Percentiles rank a stretch among this genome's conserved stretches.
These are phyloP conservation scores for Claviceps sorghi DNA, from an alignment of 2,329 filamentous ascomycete genomes.

Conservation along the genomic window DNA sequence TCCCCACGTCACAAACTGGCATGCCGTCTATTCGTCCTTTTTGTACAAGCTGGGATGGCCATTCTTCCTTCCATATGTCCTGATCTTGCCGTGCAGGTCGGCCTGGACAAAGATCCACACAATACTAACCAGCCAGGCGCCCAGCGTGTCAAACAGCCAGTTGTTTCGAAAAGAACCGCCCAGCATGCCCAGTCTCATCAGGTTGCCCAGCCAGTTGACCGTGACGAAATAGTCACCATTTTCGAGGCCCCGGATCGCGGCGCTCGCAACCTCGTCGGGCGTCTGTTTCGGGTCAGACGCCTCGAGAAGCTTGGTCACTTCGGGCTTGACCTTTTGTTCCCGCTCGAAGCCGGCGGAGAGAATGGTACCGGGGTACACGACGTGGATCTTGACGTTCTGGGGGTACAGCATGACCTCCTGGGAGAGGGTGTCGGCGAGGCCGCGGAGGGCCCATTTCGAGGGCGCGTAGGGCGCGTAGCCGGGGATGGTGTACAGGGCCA, in stretches of 20 bases:
- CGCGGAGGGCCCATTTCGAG: conserved; percentile 71
- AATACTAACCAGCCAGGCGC: conserved; percentile 37
- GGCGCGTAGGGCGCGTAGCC: conserved; percentile 79
- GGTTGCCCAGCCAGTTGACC: conserved; percentile 53
- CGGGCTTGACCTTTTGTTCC: conserved; percentile 69
- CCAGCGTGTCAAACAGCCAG: conserved; percentile 43
- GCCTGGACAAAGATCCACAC: conserved; percentile 44
- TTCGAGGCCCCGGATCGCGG: conserved; percentile 60
- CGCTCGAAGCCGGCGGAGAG: conserved; percentile 56
- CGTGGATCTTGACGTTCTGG: conserved; percentile 63
- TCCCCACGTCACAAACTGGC: no score
- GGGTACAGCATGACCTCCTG: conserved; percentile 83
- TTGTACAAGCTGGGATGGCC: conserved; percentile 41
- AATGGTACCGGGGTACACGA: conserved; percentile 76
- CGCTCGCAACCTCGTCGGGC: conserved; percentile 60
- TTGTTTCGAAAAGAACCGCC: conserved; percentile 44
- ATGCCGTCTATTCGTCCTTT: conserved; percentile 11
- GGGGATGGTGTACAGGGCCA: conserved; percentile 60
- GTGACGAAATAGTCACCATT: conserved; percentile 67
- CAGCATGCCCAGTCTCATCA: conserved; percentile 51
- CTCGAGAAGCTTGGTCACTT: conserved; percentile 65
- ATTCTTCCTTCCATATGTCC: conserved; percentile 39
- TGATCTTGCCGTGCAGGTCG: conserved; percentile 43
- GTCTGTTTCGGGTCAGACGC: conserved; percentile 67
- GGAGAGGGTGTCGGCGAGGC: conserved; percentile 65